Evolutionary conservation across 148 eudicot genomes (phyloP).

Genomic region (Rhododendron vialii): DNA sequence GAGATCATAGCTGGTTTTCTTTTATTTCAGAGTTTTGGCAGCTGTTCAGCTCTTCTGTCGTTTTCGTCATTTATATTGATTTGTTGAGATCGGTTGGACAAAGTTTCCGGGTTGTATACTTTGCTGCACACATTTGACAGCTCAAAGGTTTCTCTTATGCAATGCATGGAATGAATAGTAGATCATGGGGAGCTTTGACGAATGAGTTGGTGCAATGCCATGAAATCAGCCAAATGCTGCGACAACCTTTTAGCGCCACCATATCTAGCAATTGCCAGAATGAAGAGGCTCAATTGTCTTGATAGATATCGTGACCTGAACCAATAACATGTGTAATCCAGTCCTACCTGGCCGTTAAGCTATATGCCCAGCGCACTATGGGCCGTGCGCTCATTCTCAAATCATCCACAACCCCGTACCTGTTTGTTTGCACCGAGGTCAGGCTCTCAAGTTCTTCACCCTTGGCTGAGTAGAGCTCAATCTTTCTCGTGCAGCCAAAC

Average conservation of each 20-base stretch:
- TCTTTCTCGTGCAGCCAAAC: no score
- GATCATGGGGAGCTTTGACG: neutral
- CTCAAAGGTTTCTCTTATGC: neutral
- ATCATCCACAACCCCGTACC: no score
- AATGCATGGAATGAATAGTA: neutral
- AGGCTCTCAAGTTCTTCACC: no score
- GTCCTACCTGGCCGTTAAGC: no score
- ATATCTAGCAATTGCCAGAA: neutral
- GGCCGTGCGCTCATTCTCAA: no score
- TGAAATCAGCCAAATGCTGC: neutral
- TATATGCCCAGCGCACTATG: no score
- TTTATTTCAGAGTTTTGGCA: neutral
- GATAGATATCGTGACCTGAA: no score
- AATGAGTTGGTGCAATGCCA: neutral
- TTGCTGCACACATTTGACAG: neutral
- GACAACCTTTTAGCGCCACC: neutral
- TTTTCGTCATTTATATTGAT: neutral
- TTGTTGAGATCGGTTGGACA: slow-evolving; percentile 5
- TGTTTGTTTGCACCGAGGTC: no score
- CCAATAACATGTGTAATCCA: no score
- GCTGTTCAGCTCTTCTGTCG: neutral
- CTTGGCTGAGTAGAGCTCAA: no score
- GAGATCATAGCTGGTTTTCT: neutral
- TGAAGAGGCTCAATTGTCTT: neutral
- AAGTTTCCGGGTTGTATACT: neutral